Conservation (phyloP, 352 stramenopile species). For the Pythium insidiosum region DNA sequence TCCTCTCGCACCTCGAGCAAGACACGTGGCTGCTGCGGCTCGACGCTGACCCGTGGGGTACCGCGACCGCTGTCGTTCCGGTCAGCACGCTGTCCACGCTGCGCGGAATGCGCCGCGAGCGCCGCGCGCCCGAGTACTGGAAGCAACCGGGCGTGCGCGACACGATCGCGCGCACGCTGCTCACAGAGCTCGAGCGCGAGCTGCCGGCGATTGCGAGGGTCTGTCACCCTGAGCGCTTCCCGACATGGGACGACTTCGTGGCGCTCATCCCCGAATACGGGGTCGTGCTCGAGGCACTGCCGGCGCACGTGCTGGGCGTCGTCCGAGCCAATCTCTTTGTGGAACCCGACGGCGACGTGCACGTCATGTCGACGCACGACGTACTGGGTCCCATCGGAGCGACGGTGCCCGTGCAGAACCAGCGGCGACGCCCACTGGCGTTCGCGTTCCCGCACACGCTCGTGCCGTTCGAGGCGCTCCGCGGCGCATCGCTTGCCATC, state of each 20-base stretch:
- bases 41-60: slow-evolving; percentile 67
- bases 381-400: slow-evolving; percentile 20
- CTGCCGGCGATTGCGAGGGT: slow-evolving; percentile 18
- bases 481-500: slow-evolving; percentile 48
- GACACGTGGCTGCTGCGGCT: slow-evolving; percentile 74
- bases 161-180: slow-evolving; percentile 37
- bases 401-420: not conserved
- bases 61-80: slow-evolving; percentile 59
- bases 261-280: slow-evolving; percentile 55
- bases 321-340: slow-evolving; percentile 78
- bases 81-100: slow-evolving; percentile 49
- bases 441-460: slow-evolving; percentile 74
- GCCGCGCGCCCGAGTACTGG: slow-evolving; percentile 58
- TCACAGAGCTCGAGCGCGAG: slow-evolving; percentile 46
- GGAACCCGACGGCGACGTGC: slow-evolving; percentile 52
- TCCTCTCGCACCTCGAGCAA: slow-evolving; percentile 76
- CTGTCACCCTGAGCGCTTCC: slow-evolving; percentile 39
- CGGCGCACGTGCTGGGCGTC: slow-evolving; percentile 27
- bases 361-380: slow-evolving; percentile 68
- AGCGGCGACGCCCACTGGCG: slow-evolving; percentile 31
- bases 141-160: slow-evolving; percentile 55
- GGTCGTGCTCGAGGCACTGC: slow-evolving; percentile 73
- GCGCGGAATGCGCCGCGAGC: slow-evolving; percentile 52
- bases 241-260: slow-evolving; percentile 51
- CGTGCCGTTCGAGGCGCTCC: slow-evolving; percentile 67